Evolutionary conservation across 2,329 filamentous ascomycete genomes (phyloP).

Genomic region (Coleophoma cylindrospora): DNA sequence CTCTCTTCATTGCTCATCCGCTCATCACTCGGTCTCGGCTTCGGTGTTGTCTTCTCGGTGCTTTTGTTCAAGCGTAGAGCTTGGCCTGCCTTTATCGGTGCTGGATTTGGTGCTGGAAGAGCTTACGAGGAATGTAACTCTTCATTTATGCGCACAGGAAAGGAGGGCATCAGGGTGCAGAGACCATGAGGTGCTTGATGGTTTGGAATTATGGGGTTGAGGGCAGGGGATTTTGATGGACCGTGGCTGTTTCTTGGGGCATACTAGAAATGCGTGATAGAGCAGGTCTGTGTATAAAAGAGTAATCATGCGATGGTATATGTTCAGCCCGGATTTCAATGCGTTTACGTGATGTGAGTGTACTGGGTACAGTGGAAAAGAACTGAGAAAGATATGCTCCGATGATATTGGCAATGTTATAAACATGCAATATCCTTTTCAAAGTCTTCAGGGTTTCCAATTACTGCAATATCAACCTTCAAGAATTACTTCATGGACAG

Average conservation of each 20-base stretch:
- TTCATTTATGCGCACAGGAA: conserved; percentile 24
- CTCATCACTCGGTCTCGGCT: conserved; percentile 90
- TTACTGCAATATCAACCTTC: no score
- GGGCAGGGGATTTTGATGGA: not conserved
- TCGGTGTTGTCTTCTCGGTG: conserved; percentile 97
- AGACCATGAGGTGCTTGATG: conserved; percentile 11
- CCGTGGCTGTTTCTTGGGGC: not conserved
- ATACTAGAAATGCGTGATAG: no score
- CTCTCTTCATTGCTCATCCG: conserved; percentile 97
- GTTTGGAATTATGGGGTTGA: not conserved
- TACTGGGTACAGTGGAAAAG: not conserved
- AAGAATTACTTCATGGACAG: no score
- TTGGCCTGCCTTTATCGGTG: conserved; percentile 93
- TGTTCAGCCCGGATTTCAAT: not conserved
- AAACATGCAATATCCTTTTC: no score
- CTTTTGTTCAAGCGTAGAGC: conserved; percentile 96
- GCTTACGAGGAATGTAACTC: conserved; percentile 97
- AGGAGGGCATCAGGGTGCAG: conserved; percentile 23
- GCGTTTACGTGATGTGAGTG: not conserved
- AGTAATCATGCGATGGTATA: conserved; percentile 4
- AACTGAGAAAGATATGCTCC: no score
- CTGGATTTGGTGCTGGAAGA: conserved; percentile 91
- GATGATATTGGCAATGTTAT: no score
- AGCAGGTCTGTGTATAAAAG: conserved; percentile 17
- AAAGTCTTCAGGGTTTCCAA: no score